Evolutionary conservation across 108 stramenopile genomes (phyloP), one percentile per base, ranked within the genome.

Genomic region (Cyclostephanos tholiformis): DNA sequence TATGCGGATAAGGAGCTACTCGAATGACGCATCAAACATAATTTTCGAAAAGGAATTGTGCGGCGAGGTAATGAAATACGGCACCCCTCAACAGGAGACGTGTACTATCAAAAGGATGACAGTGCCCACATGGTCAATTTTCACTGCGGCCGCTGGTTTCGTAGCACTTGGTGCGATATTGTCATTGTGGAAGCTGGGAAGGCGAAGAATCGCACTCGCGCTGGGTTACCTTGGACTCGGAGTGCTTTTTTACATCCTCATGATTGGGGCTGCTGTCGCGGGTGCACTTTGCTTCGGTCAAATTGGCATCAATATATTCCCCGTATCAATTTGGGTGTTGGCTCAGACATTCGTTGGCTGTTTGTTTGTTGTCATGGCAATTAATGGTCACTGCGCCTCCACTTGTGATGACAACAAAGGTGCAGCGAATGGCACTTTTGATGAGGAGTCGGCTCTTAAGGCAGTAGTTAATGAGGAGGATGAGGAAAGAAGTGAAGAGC

Each of bases 31-130:
- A 26, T 72, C 65, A 36, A 79, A 82, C 35, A 29, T 73, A 1
- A 72, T 84, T 11, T 75, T 84, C 50, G 55, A 79, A 23, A 79
- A 67, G 41, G 69, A 63, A 25, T 52, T 80, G 22, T 80, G 82
- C 51, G 82, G 82, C 19, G 63, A 80, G 20, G 65, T 84, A 0
- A 79, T 84, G 74, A 64, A 50, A 53, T 36, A 51, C 12, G 70
- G 74, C 22, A 64, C 82, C 4, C 20, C 63, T 13, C 74, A 75
- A 29, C 50, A 58, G 19, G 65, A 79, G 20, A 71, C 63, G 46
- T 84, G 82, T 48, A 63, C 25, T 16, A 41, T 60, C 12, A 59
- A 49, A 19, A 72, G 53, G 16, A 50, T 80, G 16, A 43, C 61
- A 10, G 49, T 52, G 20, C 59, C 49, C 38, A 80, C 72, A 10